Evolutionary conservation across 1,284 basidiomycete genomes (phyloP).

Genomic region (Coriolopsis trogii): DNA sequence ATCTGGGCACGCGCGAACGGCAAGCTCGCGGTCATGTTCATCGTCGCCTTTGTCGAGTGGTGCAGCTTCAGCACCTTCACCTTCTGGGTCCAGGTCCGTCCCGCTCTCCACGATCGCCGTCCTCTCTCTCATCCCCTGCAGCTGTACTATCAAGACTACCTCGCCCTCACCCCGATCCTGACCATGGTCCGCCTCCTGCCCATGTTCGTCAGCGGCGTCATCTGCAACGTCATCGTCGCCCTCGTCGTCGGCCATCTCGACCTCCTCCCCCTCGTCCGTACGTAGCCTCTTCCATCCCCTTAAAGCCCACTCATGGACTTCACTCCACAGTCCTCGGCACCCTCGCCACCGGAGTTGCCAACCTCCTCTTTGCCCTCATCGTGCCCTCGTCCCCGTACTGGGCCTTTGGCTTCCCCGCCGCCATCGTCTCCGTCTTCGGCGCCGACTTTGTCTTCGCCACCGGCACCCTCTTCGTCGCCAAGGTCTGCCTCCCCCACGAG

Average conservation of each 20-base stretch:
- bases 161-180: slow-evolving; percentile 54
- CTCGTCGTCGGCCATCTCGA: slow-evolving; percentile 60
- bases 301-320: not conserved
- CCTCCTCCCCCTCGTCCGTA: slow-evolving; percentile 59
- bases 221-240: slow-evolving; percentile 73
- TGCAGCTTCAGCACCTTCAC: slow-evolving; percentile 59
- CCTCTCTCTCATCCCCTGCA: slow-evolving; percentile 23
- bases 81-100: slow-evolving; percentile 56
- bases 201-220: slow-evolving; percentile 69
- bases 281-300: slow-evolving; percentile 20
- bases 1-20: slow-evolving; percentile 74
- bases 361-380: slow-evolving; percentile 76
- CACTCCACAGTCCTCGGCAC: slow-evolving; percentile 52
- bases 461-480: slow-evolving; percentile 78
- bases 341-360: slow-evolving; percentile 62
- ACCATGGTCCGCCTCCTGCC: slow-evolving; percentile 82
- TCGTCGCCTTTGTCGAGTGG: slow-evolving; percentile 73
- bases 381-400: slow-evolving; percentile 67
- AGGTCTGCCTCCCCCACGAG: slow-evolving; percentile 71
- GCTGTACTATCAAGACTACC: slow-evolving; percentile 74
- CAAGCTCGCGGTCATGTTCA: slow-evolving; percentile 65
- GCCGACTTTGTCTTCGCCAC: slow-evolving; percentile 80
- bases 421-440: slow-evolving; percentile 73
- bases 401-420: slow-evolving; percentile 81
- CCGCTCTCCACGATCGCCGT: not conserved